These are phyloP conservation scores for Sporothrix schenckii DNA, from an alignment of 2,329 filamentous ascomycete species.

Conservation along the genomic window DNA sequence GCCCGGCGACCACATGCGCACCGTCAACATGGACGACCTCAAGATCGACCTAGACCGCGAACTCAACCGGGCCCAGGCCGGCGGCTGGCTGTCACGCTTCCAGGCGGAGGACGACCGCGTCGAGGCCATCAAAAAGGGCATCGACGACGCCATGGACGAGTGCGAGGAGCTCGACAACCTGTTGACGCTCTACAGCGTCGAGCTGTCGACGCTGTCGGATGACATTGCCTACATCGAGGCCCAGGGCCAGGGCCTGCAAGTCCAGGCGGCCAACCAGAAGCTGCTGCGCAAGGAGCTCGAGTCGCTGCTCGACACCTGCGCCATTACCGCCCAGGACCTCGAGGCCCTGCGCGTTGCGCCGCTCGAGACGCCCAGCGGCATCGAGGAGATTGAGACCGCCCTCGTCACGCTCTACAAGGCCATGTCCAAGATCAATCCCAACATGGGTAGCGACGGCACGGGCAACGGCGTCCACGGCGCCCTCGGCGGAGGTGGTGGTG, in stretches of 20 bases:
- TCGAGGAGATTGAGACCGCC: conserved; percentile 76
- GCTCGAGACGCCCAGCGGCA: conserved; percentile 68
- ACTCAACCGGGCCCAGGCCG: conserved; percentile 86
- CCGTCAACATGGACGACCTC: conserved; percentile 76
- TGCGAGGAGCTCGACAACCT: conserved; percentile 96
- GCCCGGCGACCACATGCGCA: conserved; percentile 71
- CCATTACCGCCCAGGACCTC: conserved; percentile 77
- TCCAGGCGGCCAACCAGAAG: conserved; percentile 96
- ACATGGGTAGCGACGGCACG: conserved; percentile 57
- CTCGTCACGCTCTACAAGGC: conserved; percentile 86
- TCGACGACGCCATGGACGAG: conserved; percentile 89
- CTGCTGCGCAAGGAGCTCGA: conserved; percentile 87
- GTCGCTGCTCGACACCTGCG: conserved; percentile 85
- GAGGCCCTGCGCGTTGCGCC: conserved; percentile 73
- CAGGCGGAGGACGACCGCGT: conserved; percentile 89
- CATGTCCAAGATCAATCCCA: conserved; percentile 89
- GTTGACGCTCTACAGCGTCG: conserved; percentile 90
- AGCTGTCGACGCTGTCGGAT: conserved; percentile 91
- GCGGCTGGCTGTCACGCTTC: conserved; percentile 83
- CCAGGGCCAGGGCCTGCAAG: conserved; percentile 93
- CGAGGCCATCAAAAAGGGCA: conserved; percentile 78
- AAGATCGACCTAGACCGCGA: conserved; percentile 84
- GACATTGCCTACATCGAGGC: conserved; percentile 98
- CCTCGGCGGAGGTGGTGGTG: conserved; percentile 49
- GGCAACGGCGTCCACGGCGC: conserved; percentile 38